A percentile compares a stretch with the other conserved stretches of the same genome.
Evolutionary conservation across 1,284 basidiomycete species (phyloP).

Genomic region (Calocybe gambosa): DNA sequence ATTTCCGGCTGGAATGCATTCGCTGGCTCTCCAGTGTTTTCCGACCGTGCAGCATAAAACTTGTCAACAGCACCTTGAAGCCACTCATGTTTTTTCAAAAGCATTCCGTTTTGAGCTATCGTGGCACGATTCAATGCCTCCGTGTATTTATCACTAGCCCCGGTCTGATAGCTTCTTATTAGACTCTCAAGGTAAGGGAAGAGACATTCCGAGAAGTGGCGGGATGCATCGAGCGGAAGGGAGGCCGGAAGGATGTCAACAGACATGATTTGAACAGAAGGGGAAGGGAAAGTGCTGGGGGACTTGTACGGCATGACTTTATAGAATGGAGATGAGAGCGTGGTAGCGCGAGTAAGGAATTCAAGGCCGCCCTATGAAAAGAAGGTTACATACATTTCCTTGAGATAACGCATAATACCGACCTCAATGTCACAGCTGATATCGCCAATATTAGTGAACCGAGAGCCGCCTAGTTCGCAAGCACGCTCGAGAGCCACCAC

Average conservation of each 20-base stretch:
- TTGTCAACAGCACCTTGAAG: conserved; percentile 46
- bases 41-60: conserved; percentile 20
- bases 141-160: conserved; percentile 18
- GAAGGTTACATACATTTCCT: neutral
- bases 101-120: conserved; percentile 56
- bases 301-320: conserved; percentile 38
- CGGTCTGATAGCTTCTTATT: conserved; percentile 27
- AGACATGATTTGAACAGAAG: conserved; percentile 71
- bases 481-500: conserved; percentile 45
- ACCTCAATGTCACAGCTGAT: conserved; percentile 83
- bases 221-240: conserved; percentile 75
- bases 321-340: conserved; percentile 73
- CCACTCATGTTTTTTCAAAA: conserved; percentile 54
- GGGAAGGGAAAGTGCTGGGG: conserved; percentile 33
- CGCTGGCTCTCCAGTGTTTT: neutral
- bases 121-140: conserved; percentile 62
- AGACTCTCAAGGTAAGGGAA: conserved; percentile 65
- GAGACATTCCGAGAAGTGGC: conserved; percentile 65
- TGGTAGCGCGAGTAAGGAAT: conserved; percentile 71
- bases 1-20: neutral
- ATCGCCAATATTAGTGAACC: conserved; percentile 74
- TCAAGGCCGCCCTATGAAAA: conserved; percentile 71
- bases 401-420: conserved; percentile 14
- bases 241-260: conserved; percentile 87
- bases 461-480: conserved; percentile 41